Evolutionary conservation across 257 asterid species (phyloP).

Genomic region (Linaria vulgaris): DNA sequence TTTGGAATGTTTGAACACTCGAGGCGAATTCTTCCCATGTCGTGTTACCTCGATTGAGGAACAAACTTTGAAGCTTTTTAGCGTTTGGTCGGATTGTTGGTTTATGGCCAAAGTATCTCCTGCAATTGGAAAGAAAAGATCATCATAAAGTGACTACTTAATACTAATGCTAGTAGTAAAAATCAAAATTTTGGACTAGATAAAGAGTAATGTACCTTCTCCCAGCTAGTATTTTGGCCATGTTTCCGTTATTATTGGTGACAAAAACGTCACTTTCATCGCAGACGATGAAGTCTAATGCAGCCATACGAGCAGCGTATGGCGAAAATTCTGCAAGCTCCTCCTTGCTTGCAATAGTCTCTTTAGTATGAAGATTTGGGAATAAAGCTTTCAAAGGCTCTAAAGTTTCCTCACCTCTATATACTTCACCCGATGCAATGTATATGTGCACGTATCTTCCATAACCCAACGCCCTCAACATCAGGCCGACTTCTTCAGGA

Average conservation of each 20-base stretch:
- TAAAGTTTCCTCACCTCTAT: slow-evolving; percentile 64
- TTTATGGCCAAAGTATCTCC: slow-evolving; percentile 73
- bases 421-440: slow-evolving; percentile 78
- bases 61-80: slow-evolving; percentile 48
- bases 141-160: too few species aligned
- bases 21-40: slow-evolving; percentile 68
- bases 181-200: not conserved
- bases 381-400: slow-evolving; percentile 69
- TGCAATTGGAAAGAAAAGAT: slow-evolving; percentile 27
- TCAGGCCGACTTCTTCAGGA: slow-evolving; percentile 78
- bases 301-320: slow-evolving; percentile 82
- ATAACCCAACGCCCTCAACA: slow-evolving; percentile 75
- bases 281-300: slow-evolving; percentile 72
- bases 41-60: slow-evolving; percentile 45
- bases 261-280: slow-evolving; percentile 78
- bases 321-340: slow-evolving; percentile 58
- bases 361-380: slow-evolving; percentile 70
- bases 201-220: slow-evolving; percentile 41
- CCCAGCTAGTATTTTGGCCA: slow-evolving; percentile 79
- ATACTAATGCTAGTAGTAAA: too few species aligned
- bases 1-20: slow-evolving; percentile 44
- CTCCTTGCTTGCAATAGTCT: slow-evolving; percentile 59
- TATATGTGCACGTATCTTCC: slow-evolving; percentile 67
- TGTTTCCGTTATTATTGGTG: slow-evolving; percentile 77
- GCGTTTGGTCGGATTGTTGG: slow-evolving; percentile 75